Conservation (phyloP, 192 early-diverging fungal species). For the Jimgerdemannia lactiflua region DNA sequence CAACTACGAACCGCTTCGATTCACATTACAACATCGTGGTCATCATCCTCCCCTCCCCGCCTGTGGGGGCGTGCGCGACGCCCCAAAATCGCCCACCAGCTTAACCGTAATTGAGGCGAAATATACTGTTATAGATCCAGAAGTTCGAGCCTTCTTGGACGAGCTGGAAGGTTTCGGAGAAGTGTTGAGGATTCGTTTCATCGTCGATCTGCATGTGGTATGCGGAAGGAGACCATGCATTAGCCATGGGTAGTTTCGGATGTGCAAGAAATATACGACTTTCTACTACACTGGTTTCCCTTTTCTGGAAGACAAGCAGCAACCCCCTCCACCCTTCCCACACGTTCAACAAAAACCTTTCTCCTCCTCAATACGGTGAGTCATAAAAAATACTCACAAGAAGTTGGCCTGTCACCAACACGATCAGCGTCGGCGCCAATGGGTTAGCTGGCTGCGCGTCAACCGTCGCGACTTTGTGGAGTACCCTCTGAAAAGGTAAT, state of each 20-base stretch:
- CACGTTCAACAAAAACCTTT: too few relatives aligned
- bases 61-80: neutral
- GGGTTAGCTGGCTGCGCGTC: constrained; percentile 81
- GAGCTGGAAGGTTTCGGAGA: constrained; percentile 87
- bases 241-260: too few relatives aligned
- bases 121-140: constrained; percentile 87
- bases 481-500: constrained; percentile 76
- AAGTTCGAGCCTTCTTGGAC: constrained; percentile 63
- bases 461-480: constrained; percentile 69
- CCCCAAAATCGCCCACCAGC: neutral
- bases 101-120: constrained; percentile 77
- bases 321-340: too few relatives aligned
- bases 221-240: too few relatives aligned
- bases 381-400: constrained; percentile 40
- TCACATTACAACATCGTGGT: too few relatives aligned
- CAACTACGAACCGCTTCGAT: too few relatives aligned
- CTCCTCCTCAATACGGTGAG: constrained; percentile 1
- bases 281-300: neutral
- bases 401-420: constrained; percentile 87
- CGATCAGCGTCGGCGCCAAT: constrained; percentile 58
- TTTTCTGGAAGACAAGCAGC: too few relatives aligned
- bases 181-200: constrained; percentile 77
- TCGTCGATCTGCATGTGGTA: constrained; percentile 59
- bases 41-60: too few relatives aligned
- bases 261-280: neutral